Evolutionary conservation across 1,284 basidiomycete species (phyloP).

Genomic region (Schizopora paradoxa): DNA sequence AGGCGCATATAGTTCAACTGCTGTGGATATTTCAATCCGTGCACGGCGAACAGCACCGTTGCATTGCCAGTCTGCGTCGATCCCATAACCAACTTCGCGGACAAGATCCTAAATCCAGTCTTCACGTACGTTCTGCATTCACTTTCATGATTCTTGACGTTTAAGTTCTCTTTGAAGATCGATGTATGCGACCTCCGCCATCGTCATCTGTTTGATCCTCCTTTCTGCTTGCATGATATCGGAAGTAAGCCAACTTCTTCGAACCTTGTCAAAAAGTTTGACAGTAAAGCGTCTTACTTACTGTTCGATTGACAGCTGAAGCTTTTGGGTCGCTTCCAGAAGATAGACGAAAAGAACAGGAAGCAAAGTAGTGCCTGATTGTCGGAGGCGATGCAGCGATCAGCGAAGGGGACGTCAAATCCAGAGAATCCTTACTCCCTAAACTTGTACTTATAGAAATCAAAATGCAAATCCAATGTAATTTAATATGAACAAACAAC

Average conservation of each 20-base stretch:
- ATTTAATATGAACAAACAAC: too few relatives aligned
- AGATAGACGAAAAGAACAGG: too few relatives aligned
- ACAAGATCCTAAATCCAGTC: slow-evolving; percentile 5
- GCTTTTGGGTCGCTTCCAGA: too few relatives aligned
- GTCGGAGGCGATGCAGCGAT: too few relatives aligned
- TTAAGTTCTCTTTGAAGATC: background rate
- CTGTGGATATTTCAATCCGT: slow-evolving; percentile 5
- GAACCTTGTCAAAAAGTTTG: background rate
- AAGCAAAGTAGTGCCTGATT: too few relatives aligned
- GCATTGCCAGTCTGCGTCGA: slow-evolving; percentile 7
- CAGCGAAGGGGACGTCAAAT: too few relatives aligned
- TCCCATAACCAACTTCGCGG: slow-evolving; percentile 4
- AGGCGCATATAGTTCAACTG: slow-evolving; percentile 1
- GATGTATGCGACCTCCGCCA: slow-evolving; percentile 5
- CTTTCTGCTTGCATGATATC: slow-evolving; percentile 4
- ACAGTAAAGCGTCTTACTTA: too few relatives aligned
- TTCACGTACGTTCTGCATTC: slow-evolving; percentile 1
- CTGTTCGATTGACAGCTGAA: too few relatives aligned
- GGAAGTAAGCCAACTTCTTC: background rate
- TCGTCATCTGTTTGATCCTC: slow-evolving; percentile 1
- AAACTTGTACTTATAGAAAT: too few relatives aligned
- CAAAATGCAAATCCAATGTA: too few relatives aligned
- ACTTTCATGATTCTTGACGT: background rate
- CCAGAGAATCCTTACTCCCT: too few relatives aligned
- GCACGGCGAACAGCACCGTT: background rate